phyloP scores from a whole-genome alignment of 1,284 basidiomycete genomes.

The Rhodotorula glutinis region DNA sequence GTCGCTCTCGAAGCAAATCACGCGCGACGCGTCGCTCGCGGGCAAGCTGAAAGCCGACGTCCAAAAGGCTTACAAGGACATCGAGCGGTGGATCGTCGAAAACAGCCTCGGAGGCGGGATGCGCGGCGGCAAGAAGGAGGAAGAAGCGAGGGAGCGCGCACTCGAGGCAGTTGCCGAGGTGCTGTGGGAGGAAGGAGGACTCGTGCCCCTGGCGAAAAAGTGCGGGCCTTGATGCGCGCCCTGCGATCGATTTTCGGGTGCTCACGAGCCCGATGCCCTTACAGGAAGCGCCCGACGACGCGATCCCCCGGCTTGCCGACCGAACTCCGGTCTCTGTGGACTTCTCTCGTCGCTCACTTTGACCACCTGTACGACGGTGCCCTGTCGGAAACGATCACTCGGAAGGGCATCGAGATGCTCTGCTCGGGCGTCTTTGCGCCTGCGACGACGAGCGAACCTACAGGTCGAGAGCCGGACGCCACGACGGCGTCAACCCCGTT shows the following conservation, averaged over 20 bases:
- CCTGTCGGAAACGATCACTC: constrained; percentile 58
- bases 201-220: constrained; percentile 79
- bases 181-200: constrained; percentile 58
- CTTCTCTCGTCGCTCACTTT: constrained; percentile 64
- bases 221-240: too few relatives aligned
- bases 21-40: constrained; percentile 57
- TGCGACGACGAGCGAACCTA: too few relatives aligned
- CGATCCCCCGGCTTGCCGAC: constrained; percentile 55
- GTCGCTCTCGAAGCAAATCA: constrained; percentile 56
- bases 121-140: constrained; percentile 2
- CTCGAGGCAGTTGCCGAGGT: constrained; percentile 66
- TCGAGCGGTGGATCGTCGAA: constrained; percentile 53
- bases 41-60: constrained; percentile 51
- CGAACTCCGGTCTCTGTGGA: constrained; percentile 64
- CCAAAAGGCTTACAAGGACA: constrained; percentile 61
- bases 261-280: too few relatives aligned
- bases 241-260: too few relatives aligned
- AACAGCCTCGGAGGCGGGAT: constrained; percentile 45
- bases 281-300: constrained; percentile 52
- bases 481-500: not conserved
- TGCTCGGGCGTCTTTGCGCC: not conserved
- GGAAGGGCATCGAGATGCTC: constrained; percentile 56
- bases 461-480: too few relatives aligned
- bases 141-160: constrained; percentile 45
- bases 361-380: constrained; percentile 43